Conservation (phyloP, 1,284 basidiomycete genomes). For the Takashimella koratensis region DNA sequence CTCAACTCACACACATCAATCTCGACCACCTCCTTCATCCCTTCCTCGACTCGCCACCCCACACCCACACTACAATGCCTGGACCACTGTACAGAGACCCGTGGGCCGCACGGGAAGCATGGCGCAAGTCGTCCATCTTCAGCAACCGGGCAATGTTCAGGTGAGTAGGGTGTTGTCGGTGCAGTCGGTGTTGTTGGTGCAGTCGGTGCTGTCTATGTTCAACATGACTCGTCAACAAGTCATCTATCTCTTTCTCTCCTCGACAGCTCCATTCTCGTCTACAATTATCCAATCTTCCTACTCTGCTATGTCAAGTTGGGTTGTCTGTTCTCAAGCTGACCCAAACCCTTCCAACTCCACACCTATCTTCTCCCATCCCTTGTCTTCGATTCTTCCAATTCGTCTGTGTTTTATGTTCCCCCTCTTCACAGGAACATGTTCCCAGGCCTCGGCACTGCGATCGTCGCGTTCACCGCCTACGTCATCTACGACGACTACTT, state of each 20-base stretch:
- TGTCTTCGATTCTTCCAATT: neutral
- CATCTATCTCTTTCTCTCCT: too few species aligned
- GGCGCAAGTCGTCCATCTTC: constrained; percentile 86
- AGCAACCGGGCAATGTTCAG: constrained; percentile 73
- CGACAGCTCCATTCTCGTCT: too few species aligned
- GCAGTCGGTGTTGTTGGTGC: constrained; percentile 60
- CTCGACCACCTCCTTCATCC: too few species aligned
- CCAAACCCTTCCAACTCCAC: too few species aligned
- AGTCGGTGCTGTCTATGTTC: neutral
- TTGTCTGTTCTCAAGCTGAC: too few species aligned
- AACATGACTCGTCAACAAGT: neutral
- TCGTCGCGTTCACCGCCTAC: constrained; percentile 85
- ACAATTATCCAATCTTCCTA: too few species aligned
- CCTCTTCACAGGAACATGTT: constrained; percentile 66
- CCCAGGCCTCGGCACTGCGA: constrained; percentile 86
- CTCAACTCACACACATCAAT: neutral
- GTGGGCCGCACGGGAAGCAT: constrained; percentile 90
- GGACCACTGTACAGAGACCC: constrained; percentile 79
- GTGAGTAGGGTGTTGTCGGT: constrained; percentile 21
- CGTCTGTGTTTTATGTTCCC: neutral
- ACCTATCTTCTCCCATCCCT: neutral
- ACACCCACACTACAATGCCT: constrained; percentile 32
- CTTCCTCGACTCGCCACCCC: too few species aligned
- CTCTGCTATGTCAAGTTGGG: too few species aligned
- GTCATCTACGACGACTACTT: constrained; percentile 70